Base-by-base conservation (phyloP, 306 rosid species). In the Quercus agrifolia region DNA sequence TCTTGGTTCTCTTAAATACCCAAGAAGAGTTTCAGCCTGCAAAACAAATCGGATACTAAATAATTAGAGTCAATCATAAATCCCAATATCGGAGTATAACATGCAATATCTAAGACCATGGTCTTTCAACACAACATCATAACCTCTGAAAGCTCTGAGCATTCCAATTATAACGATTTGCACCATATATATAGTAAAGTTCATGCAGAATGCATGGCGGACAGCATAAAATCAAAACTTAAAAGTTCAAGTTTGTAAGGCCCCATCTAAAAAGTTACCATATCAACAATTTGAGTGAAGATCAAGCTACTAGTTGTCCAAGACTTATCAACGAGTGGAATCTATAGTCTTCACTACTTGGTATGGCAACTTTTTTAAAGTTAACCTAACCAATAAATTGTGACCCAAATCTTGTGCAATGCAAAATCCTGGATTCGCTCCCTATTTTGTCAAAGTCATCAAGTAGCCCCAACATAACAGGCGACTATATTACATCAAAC, bases 11-110 rank as follows among this genome's bases (percentile, higher is more conserved):
- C 99, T 93, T 90, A 95, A 74, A 72, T 93, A 92, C 51, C 90
- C 92, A 83, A 95, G 99, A 8, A 95, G 98, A 2, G 96, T 89
- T 83, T 95, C 99, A 52, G 98, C 98, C 99, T 95, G 97, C 85
- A 85, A 76, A 77, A 74, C 81, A 64, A 21, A 82, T 6, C 73
- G 67, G n/a, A 87, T 25, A 23, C 3, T 19, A 28, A 4, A 27
- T 13, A 14, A 63, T 63, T 28, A 18, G 28, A 63, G 20, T 17
- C 19, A 14, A 63, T 63, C n/a, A 25, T 6, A 13, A 49, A 49
- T 49, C 54, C 54, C 17, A 49, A 49, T 12, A 12, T 49, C 54
- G 0, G 54, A 49, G 54, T 12, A 12, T 13, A 49, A 49, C 17
- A 49, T 12, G 5, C 54, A 49, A 49, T 10, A 12, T 49, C 54